Percentiles rank a stretch among this genome's conserved stretches.
These are phyloP conservation scores for Draba incana DNA, from an alignment of 345 rosid genomes.

Conservation along the genomic window DNA sequence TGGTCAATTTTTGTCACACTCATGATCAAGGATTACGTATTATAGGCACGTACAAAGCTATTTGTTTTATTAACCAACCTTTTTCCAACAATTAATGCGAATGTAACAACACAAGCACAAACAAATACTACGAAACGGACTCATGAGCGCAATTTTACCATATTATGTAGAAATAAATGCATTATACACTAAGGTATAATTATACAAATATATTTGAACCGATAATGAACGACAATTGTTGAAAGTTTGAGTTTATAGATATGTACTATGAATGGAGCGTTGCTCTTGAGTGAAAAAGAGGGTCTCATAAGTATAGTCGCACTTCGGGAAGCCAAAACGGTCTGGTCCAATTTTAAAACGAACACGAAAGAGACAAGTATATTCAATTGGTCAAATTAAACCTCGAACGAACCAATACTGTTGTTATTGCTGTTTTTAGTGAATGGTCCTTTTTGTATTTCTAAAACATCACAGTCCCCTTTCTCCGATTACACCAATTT, in stretches of 20 bases:
- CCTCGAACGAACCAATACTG: constrained; percentile 45
- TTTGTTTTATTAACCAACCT: background rate
- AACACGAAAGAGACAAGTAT: constrained; percentile 45
- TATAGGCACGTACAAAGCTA: constrained; percentile 1
- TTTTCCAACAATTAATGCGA: too few species aligned
- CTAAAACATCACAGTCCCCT: constrained; percentile 22
- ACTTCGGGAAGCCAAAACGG: constrained; percentile 42
- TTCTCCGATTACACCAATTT: constrained; percentile 5
- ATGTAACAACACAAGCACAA: too few species aligned
- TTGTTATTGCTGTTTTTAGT: constrained; percentile 43
- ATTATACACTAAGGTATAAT: background rate
- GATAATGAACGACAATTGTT: too few species aligned
- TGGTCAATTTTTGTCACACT: constrained; percentile 14
- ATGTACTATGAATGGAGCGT: constrained; percentile 28
- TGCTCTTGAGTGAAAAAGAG: constrained; percentile 28
- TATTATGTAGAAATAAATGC: background rate
- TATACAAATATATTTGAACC: background rate
- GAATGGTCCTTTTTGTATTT: constrained; percentile 37
- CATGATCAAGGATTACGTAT: background rate
- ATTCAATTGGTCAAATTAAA: constrained; percentile 40
- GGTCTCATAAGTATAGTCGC: constrained; percentile 23
- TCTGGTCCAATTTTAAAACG: constrained; percentile 33
- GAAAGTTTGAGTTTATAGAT: too few species aligned
- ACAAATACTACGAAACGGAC: too few species aligned
- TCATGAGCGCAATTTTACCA: background rate